Evolutionary conservation across 495 filamentous ascomycete species (phyloP).

Genomic region (Neurospora sp.): DNA sequence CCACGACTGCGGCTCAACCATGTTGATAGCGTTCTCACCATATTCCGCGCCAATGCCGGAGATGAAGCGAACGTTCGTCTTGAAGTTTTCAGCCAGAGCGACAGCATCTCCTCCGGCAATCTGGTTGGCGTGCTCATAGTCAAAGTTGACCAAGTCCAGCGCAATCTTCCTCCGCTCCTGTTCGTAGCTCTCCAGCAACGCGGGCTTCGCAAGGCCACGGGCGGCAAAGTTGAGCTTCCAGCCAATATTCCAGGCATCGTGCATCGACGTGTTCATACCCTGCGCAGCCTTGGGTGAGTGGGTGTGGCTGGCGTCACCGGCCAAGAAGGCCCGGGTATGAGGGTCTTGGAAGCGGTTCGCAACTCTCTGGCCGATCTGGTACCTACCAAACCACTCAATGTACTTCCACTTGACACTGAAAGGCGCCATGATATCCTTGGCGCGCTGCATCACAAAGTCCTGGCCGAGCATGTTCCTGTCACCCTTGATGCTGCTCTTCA

Average conservation of each 20-base stretch:
- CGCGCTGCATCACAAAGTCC: slow-evolving; percentile 57
- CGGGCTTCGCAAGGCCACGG: slow-evolving; percentile 42
- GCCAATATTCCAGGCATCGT: slow-evolving; percentile 65
- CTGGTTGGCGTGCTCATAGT: slow-evolving; percentile 48
- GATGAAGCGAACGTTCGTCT: slow-evolving; percentile 57
- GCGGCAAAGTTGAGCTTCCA: slow-evolving; percentile 64
- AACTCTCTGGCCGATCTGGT: slow-evolving; percentile 58
- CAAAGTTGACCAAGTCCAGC: slow-evolving; percentile 57
- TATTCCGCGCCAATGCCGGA: slow-evolving; percentile 59
- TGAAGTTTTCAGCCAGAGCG: slow-evolving; percentile 51
- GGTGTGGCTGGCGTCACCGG: slow-evolving; percentile 66
- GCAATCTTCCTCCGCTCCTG: slow-evolving; percentile 52
- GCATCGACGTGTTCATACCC: slow-evolving; percentile 73
- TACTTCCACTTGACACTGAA: slow-evolving; percentile 51
- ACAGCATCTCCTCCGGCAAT: slow-evolving; percentile 47
- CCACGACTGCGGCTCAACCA: slow-evolving; percentile 23
- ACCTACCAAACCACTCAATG: slow-evolving; percentile 51
- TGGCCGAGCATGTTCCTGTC: slow-evolving; percentile 38
- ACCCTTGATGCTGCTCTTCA: slow-evolving; percentile 43
- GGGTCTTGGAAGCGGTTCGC: slow-evolving; percentile 47
- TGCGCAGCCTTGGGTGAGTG: slow-evolving; percentile 69
- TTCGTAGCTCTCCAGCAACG: slow-evolving; percentile 55
- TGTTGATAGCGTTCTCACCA: slow-evolving; percentile 46
- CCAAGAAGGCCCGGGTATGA: slow-evolving; percentile 51
- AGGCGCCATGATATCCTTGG: slow-evolving; percentile 52